Conservation (phyloP, 2,329 filamentous ascomycete genomes). For the Pezicula carpinea region DNA sequence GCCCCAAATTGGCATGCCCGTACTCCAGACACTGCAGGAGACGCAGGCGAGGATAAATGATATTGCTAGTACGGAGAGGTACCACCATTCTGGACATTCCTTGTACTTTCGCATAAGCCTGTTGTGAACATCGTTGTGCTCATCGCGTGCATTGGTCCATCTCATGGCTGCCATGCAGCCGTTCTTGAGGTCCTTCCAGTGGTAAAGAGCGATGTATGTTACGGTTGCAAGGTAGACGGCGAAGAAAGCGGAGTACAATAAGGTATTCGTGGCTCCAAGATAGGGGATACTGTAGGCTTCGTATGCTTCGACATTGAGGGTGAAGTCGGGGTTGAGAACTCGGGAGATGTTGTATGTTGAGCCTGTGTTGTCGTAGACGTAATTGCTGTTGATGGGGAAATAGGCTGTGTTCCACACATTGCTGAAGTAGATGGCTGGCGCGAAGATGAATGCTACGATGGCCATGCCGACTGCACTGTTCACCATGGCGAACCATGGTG, state of each 20-base stretch:
- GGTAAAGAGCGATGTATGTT: slow-evolving; percentile 41
- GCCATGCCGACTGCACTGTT: slow-evolving; percentile 18
- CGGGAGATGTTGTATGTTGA: slow-evolving; percentile 21
- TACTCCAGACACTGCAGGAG: neutral
- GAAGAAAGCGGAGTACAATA: slow-evolving; percentile 1
- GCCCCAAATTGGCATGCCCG: slow-evolving; percentile 2
- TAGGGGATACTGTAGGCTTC: neutral
- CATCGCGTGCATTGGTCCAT: neutral
- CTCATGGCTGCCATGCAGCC: slow-evolving; percentile 43
- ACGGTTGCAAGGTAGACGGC: neutral
- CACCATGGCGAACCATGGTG: slow-evolving; percentile 23
- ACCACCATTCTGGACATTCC: slow-evolving; percentile 53
- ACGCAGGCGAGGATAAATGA: neutral
- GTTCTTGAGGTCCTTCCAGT: slow-evolving; percentile 45
- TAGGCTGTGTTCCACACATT: slow-evolving; percentile 36
- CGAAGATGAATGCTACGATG: slow-evolving; percentile 5
- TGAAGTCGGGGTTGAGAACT: slow-evolving; percentile 23
- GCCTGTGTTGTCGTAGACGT: slow-evolving; percentile 21
- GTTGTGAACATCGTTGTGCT: slow-evolving; percentile 44
- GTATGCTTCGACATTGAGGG: slow-evolving; percentile 17
- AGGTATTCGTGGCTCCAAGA: neutral
- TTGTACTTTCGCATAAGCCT: slow-evolving; percentile 50
- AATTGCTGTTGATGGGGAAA: slow-evolving; percentile 52
- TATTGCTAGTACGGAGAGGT: slow-evolving; percentile 22
- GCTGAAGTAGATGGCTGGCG: slow-evolving; percentile 18